These are phyloP conservation scores for Phycomyces blakesleeanus DNA, from an alignment of 192 early-diverging fungal species.

Conservation along the genomic window DNA sequence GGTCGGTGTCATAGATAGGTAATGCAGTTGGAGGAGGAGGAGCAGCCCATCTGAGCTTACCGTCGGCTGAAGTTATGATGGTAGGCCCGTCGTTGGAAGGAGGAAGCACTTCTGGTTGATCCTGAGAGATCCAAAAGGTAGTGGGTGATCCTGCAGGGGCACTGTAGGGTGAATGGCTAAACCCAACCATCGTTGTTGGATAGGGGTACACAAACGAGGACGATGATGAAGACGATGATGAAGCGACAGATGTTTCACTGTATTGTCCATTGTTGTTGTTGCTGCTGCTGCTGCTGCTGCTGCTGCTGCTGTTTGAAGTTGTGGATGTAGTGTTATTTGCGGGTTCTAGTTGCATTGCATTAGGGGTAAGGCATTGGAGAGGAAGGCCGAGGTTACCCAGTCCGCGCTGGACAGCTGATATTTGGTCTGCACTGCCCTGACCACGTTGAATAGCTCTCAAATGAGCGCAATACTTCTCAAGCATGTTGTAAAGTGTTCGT, in stretches of 20 bases:
- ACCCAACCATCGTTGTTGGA: too few relatives aligned
- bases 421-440: conserved; percentile 1
- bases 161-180: too few relatives aligned
- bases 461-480: conserved; percentile 58
- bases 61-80: not conserved
- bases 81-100: not conserved
- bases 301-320: too few relatives aligned
- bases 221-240: too few relatives aligned
- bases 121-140: not conserved
- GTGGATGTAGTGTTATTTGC: too few relatives aligned
- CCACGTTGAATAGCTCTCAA: conserved; percentile 37
- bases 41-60: not conserved
- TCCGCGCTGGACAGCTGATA: not conserved
- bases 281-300: too few relatives aligned
- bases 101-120: not conserved
- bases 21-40: not conserved
- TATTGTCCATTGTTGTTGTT: too few relatives aligned
- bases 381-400: not conserved
- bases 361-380: conserved; percentile 4
- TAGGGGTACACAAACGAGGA: too few relatives aligned
- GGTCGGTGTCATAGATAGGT: not conserved
- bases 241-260: too few relatives aligned
- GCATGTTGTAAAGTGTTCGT: conserved; percentile 43
- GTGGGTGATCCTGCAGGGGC: not conserved
- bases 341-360: not conserved